Percentiles rank a stretch among this genome's conserved stretches.
Conservation (phyloP, 768 basidiomycete species). For the Russula emetica region DNA sequence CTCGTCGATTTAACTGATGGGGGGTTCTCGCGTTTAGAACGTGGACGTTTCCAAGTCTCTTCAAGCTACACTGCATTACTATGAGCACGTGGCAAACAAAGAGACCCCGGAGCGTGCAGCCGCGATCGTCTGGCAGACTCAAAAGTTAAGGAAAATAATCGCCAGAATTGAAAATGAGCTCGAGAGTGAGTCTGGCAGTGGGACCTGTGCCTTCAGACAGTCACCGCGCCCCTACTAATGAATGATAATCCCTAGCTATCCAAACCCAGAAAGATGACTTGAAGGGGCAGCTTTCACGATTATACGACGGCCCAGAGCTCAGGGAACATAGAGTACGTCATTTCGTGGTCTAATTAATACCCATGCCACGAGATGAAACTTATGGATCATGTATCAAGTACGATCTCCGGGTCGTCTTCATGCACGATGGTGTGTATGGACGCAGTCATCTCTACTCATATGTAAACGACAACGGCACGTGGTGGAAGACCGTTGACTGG, state of each 20-base stretch:
- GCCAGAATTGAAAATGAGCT: conserved; percentile 50
- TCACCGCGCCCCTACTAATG: background rate
- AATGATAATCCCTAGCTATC: conserved; percentile 41
- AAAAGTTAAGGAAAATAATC: conserved; percentile 52
- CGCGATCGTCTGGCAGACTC: conserved; percentile 42
- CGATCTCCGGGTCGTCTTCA: conserved; percentile 71
- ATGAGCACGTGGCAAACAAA: conserved; percentile 57
- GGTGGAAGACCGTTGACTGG: conserved; percentile 82
- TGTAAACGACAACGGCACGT: conserved; percentile 58
- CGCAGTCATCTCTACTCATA: conserved; percentile 77
- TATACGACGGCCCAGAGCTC: conserved; percentile 64
- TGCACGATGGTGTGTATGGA: conserved; percentile 75
- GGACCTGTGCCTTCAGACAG: background rate
- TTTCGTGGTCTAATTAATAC: background rate
- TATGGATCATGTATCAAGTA: conserved; percentile 50
- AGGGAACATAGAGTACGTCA: conserved; percentile 52
- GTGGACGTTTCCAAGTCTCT: conserved; percentile 61
- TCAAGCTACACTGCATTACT: conserved; percentile 61
- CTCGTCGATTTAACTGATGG: background rate
- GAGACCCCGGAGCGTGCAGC: conserved; percentile 46
- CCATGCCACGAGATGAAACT: background rate
- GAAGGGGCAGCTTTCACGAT: conserved; percentile 40
- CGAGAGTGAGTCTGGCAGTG: conserved; percentile 41
- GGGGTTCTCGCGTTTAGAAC: conserved; percentile 38
- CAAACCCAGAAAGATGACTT: conserved; percentile 47